Conservation (phyloP, 2,329 filamentous ascomycete species). For the Paecilomyces fulvus region DNA sequence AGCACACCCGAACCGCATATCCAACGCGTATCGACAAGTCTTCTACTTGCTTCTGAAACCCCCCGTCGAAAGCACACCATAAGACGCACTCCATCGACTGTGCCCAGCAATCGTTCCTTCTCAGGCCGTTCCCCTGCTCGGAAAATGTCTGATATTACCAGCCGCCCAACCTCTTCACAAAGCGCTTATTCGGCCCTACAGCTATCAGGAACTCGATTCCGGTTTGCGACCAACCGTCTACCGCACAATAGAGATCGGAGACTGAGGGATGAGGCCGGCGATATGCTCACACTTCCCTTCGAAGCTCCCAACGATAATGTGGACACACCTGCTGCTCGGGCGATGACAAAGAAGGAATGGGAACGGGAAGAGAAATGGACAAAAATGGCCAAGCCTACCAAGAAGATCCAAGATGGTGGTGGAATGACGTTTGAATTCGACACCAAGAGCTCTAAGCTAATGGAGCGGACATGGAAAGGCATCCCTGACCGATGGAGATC, state of each 20-base stretch:
- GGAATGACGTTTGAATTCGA: conserved; percentile 73
- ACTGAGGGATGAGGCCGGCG: conserved; percentile 51
- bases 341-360: conserved; percentile 51
- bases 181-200: conserved; percentile 35
- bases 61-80: conserved; percentile 47
- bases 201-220: conserved; percentile 37
- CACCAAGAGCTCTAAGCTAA: conserved; percentile 68
- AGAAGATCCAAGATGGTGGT: conserved; percentile 42
- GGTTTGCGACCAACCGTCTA: conserved; percentile 45
- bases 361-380: conserved; percentile 58
- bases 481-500: conserved; percentile 94
- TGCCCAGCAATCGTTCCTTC: conserved; percentile 38
- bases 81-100: conserved; percentile 41
- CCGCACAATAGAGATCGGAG: conserved; percentile 47
- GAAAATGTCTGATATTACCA: conserved; percentile 35
- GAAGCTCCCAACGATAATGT: conserved; percentile 42
- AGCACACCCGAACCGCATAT: conserved; percentile 31
- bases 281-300: conserved; percentile 56
- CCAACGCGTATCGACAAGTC: conserved; percentile 52
- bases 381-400: conserved; percentile 51
- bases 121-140: conserved; percentile 30
- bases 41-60: conserved; percentile 48
- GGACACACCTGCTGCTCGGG: conserved; percentile 39
- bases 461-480: conserved; percentile 93
- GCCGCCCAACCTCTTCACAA: conserved; percentile 39